A percentile compares a stretch with the other conserved stretches of the same genome.
phyloP scores from a whole-genome alignment of 2,329 filamentous ascomycete species.

The Apiospora saccharicola region DNA sequence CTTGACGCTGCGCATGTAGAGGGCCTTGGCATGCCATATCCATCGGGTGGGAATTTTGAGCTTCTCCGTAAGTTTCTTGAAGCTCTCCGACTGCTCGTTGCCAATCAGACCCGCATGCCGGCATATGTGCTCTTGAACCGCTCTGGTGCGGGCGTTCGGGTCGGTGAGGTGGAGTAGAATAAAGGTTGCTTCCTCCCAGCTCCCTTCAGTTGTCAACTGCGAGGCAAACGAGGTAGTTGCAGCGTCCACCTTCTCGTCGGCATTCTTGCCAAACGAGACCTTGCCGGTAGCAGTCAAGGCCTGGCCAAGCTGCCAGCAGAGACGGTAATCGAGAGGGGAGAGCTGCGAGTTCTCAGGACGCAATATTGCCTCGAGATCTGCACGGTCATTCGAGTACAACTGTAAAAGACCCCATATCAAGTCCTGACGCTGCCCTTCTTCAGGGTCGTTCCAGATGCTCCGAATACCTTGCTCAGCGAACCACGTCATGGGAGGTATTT shows the following conservation, averaged over 20 bases:
- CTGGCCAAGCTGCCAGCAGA: constrained; percentile 86
- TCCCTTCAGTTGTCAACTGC: constrained; percentile 67
- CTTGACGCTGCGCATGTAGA: constrained; percentile 78
- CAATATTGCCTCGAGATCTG: constrained; percentile 73
- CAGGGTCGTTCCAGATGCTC: constrained; percentile 66
- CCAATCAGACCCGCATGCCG: constrained; percentile 75
- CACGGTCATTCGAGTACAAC: constrained; percentile 71
- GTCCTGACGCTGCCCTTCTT: constrained; percentile 71
- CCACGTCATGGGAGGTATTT: constrained; percentile 77
- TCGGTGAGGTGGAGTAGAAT: constrained; percentile 79
- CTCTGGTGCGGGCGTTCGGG: constrained; percentile 66
- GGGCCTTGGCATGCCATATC: constrained; percentile 88
- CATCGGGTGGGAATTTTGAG: constrained; percentile 77
- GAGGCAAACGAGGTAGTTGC: constrained; percentile 71
- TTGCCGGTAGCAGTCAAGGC: constrained; percentile 62
- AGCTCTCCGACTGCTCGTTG: constrained; percentile 62
- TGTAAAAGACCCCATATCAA: constrained; percentile 88
- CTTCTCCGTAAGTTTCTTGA: constrained; percentile 65
- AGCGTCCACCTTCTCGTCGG: constrained; percentile 69
- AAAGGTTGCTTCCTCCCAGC: constrained; percentile 77
- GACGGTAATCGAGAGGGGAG: constrained; percentile 75
- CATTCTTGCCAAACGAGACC: constrained; percentile 60
- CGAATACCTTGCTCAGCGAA: constrained; percentile 68
- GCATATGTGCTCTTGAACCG: constrained; percentile 76
- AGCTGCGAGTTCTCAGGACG: constrained; percentile 79